A percentile compares a stretch with the other conserved stretches of the same genome.
These are phyloP conservation scores for Trichoderma hamatum DNA, from an alignment of 2,329 filamentous ascomycete genomes.

Conservation along the genomic window DNA sequence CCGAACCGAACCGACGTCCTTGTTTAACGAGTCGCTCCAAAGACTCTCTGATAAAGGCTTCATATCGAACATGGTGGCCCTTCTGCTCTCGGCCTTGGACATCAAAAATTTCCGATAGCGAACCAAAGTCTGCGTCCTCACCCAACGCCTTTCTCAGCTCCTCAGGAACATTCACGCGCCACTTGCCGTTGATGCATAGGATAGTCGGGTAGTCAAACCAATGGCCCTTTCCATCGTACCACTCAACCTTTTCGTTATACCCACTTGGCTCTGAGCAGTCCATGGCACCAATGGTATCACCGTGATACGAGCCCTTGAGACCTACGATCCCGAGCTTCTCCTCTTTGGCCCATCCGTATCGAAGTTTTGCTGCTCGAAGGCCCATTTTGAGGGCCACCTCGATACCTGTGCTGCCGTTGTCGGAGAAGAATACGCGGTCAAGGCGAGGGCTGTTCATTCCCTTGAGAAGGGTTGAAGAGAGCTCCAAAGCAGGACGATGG, in stretches of 20 bases:
- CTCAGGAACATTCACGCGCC: slow-evolving; percentile 63
- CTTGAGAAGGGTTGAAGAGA: slow-evolving; percentile 67
- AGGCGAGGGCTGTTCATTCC: slow-evolving; percentile 66
- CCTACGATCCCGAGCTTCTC: slow-evolving; percentile 70
- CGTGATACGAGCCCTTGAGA: slow-evolving; percentile 80
- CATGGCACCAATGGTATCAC: slow-evolving; percentile 88
- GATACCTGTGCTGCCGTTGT: slow-evolving; percentile 81
- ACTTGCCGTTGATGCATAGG: slow-evolving; percentile 65
- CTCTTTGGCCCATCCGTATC: slow-evolving; percentile 66
- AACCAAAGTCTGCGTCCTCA: slow-evolving; percentile 46
- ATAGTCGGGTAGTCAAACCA: slow-evolving; percentile 83
- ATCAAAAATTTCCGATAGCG: slow-evolving; percentile 63
- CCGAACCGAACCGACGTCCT: slow-evolving; percentile 71
- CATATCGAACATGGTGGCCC: slow-evolving; percentile 56
- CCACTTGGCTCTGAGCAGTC: slow-evolving; percentile 77
- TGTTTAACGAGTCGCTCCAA: slow-evolving; percentile 56
- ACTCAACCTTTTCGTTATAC: slow-evolving; percentile 82
- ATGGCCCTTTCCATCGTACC: slow-evolving; percentile 77
- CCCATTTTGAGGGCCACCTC: slow-evolving; percentile 89
- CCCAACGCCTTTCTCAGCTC: slow-evolving; percentile 52
- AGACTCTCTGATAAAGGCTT: slow-evolving; percentile 58
- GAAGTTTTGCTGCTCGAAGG: slow-evolving; percentile 65
- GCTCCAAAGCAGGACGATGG: slow-evolving; percentile 73
- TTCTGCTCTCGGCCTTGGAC: slow-evolving; percentile 51
- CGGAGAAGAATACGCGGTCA: slow-evolving; percentile 75